Evolutionary conservation across 805 yeast genomes (phyloP).

Genomic region (Yamadazyma philogaea): DNA sequence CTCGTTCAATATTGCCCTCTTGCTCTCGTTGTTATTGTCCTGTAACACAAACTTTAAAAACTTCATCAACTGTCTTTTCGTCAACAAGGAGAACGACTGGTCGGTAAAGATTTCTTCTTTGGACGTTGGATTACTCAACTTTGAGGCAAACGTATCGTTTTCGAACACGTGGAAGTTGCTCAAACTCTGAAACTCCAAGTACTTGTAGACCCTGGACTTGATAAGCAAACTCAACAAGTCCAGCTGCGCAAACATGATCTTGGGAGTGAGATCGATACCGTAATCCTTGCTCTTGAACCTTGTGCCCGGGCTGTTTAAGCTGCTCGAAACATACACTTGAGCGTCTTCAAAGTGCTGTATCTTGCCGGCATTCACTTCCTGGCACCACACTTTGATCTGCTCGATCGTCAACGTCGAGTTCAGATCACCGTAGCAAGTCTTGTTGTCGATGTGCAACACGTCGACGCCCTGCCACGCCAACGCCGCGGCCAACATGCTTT

Average conservation of each 20-base stretch:
- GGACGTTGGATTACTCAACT: conserved; percentile 64
- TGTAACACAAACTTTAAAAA: conserved; percentile 80
- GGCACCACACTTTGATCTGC: conserved; percentile 81
- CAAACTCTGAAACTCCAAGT: conserved; percentile 87
- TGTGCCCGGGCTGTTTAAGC: conserved; percentile 29
- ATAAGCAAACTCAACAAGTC: conserved; percentile 76
- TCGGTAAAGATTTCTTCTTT: conserved; percentile 94
- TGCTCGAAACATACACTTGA: conserved; percentile 69
- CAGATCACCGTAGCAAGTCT: conserved; percentile 84
- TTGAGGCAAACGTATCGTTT: conserved; percentile 78
- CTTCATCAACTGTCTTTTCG: conserved; percentile 86
- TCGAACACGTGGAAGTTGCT: conserved; percentile 92
- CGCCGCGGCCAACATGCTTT: conserved; percentile 87
- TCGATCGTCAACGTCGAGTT: conserved; percentile 83
- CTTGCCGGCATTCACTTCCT: conserved; percentile 54
- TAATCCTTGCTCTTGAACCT: conserved; percentile 56
- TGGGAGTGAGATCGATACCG: conserved; percentile 85
- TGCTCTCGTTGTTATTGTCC: conserved; percentile 56
- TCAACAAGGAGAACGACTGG: conserved; percentile 66
- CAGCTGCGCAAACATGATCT: conserved; percentile 84
- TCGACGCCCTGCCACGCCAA: conserved; percentile 98
- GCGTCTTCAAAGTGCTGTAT: conserved; percentile 62
- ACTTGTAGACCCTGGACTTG: conserved; percentile 83
- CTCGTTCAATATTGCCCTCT: conserved; percentile 53
- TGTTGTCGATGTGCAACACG: conserved; percentile 84